A percentile compares a stretch with the other conserved stretches of the same genome.
These are phyloP conservation scores for Gamarada debralockiae DNA, from an alignment of 495 filamentous ascomycete species.

Conservation along the genomic window DNA sequence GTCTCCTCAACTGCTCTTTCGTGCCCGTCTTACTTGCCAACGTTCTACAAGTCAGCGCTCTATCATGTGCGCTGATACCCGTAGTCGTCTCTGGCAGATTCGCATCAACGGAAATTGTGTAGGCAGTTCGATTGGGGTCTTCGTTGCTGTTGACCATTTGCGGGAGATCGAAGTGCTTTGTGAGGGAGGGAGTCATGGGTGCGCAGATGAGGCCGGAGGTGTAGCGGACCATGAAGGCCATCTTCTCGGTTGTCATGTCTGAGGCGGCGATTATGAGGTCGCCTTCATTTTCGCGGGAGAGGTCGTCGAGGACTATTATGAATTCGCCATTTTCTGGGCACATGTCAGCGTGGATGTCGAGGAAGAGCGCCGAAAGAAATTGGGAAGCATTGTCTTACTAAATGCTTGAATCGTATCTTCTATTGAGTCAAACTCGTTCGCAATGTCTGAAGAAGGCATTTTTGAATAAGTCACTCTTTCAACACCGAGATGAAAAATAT, in stretches of 20 bases:
- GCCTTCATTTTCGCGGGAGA: conserved; percentile 92
- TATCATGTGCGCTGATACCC: conserved; percentile 85
- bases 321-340: conserved; percentile 78
- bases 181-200: conserved; percentile 65
- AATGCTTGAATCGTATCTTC: conserved; percentile 81
- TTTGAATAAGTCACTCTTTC: background rate
- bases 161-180: conserved; percentile 66
- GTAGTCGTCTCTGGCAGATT: conserved; percentile 70
- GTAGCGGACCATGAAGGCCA: conserved; percentile 92
- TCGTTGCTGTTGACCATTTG: conserved; percentile 82
- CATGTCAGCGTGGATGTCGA: conserved; percentile 3
- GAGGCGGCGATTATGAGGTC: conserved; percentile 94
- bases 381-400: conserved; percentile 48
- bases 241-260: conserved; percentile 79
- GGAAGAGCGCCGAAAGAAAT: conserved; percentile 7
- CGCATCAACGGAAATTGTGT: conserved; percentile 84
- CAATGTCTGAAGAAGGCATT: conserved; percentile 25
- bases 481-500: conserved; percentile 1
- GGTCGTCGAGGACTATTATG: conserved; percentile 89
- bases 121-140: conserved; percentile 88
- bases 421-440: conserved; percentile 72
- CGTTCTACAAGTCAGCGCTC: conserved; percentile 74
- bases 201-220: conserved; percentile 89
- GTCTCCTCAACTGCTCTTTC: conserved; percentile 65
- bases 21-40: conserved; percentile 64